These are phyloP conservation scores for Nannochloris sp. DNA, from an alignment of 139 green algal species.

Conservation along the genomic window DNA sequence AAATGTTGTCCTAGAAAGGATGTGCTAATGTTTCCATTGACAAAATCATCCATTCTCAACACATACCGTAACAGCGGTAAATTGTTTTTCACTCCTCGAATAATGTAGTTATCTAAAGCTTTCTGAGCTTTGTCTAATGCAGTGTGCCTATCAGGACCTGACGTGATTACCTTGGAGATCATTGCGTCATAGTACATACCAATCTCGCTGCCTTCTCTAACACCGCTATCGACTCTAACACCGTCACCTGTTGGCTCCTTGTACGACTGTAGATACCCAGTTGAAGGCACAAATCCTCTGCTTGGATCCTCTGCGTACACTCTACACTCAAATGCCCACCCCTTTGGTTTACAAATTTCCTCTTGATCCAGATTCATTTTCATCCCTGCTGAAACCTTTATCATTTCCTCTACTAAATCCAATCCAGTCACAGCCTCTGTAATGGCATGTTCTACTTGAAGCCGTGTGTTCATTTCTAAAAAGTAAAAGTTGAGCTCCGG, in stretches of 20 bases:
- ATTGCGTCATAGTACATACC: slow-evolving; percentile 77
- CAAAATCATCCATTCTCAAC: slow-evolving; percentile 14
- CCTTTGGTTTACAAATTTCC: slow-evolving; percentile 30
- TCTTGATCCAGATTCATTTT: slow-evolving; percentile 21
- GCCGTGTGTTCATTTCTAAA: slow-evolving; percentile 40
- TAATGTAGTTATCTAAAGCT: slow-evolving; percentile 25
- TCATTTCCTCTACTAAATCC: slow-evolving; percentile 39
- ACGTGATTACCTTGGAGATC: slow-evolving; percentile 38
- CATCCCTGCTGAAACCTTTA: slow-evolving; percentile 29
- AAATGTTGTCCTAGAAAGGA: slow-evolving; percentile 20
- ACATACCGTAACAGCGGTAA: slow-evolving; percentile 17
- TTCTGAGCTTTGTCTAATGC: slow-evolving; percentile 6
- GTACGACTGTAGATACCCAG: slow-evolving; percentile 47
- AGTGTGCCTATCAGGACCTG: slow-evolving; percentile 22
- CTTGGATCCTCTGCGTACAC: slow-evolving; percentile 37
- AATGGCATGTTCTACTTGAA: slow-evolving; percentile 39
- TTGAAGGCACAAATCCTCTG: slow-evolving; percentile 26
- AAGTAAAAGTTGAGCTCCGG: slow-evolving; percentile 34
- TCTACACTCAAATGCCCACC: slow-evolving; percentile 40
- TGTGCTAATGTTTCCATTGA: slow-evolving; percentile 11
- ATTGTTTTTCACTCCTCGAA: slow-evolving; percentile 29
- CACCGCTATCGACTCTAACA: slow-evolving; percentile 63
- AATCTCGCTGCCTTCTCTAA: slow-evolving; percentile 53
- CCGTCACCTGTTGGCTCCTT: slow-evolving; percentile 17
- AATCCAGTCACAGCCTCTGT: slow-evolving; percentile 27